A percentile compares a stretch with the other conserved stretches of the same genome.
phyloP scores from a whole-genome alignment of 768 basidiomycete species.

The Rhodosporidiobolus sp. region DNA sequence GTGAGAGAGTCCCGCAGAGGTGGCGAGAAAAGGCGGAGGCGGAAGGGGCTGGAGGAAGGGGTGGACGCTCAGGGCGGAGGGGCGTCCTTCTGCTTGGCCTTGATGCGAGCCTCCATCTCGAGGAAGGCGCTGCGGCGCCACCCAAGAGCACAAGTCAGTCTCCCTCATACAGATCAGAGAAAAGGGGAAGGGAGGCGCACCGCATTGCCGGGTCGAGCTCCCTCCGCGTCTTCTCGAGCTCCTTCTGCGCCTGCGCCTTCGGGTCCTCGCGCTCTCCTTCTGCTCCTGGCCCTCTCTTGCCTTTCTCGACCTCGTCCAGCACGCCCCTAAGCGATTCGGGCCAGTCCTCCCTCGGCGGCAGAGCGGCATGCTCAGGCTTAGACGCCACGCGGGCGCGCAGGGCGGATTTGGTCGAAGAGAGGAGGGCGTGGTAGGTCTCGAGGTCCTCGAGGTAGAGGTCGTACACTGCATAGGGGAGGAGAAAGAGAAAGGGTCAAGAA shows the following conservation, averaged over 20 bases:
- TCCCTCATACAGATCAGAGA: neutral
- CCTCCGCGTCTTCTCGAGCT: slow-evolving; percentile 4
- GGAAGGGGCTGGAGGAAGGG: neutral
- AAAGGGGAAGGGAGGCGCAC: neutral
- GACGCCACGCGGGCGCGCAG: neutral
- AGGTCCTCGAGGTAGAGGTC: slow-evolving; percentile 33
- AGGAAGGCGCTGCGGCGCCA: slow-evolving; percentile 20
- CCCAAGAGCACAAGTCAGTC: neutral
- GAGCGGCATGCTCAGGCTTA: too few species aligned
- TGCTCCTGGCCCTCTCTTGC: neutral
- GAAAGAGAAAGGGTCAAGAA: too few species aligned
- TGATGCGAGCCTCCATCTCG: slow-evolving; percentile 35
- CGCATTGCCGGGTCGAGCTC: slow-evolving; percentile 18
- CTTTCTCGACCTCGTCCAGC: neutral
- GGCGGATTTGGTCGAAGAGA: neutral
- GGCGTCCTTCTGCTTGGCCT: slow-evolving; percentile 15
- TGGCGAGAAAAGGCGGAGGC: neutral
- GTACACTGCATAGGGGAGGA: too few species aligned
- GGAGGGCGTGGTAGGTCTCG: slow-evolving; percentile 1
- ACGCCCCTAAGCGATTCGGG: neutral
- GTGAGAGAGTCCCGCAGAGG: neutral
- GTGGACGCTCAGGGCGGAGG: neutral
- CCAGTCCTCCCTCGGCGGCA: neutral
- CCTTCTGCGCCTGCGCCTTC: neutral
- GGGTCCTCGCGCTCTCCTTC: neutral